A percentile compares a stretch with the other conserved stretches of the same genome.
Evolutionary conservation across 164 flowering plant genomes (phyloP).

Genomic region (Magnolia kwangsiensis): DNA sequence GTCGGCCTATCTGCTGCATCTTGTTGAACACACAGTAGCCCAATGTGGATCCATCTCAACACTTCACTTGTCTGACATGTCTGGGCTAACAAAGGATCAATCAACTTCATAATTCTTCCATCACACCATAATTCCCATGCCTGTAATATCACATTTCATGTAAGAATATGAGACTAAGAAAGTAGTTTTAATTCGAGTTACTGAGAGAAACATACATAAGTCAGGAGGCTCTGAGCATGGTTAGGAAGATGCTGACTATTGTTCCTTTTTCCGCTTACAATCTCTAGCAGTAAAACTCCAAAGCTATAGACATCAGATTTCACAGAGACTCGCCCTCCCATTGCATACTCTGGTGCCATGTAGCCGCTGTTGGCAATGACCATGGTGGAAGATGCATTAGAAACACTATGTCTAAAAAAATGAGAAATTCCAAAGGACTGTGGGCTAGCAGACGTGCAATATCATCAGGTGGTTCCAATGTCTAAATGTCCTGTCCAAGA

Average conservation of each 20-base stretch:
- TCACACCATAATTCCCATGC: slow-evolving; percentile 31
- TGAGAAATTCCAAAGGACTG: too few relatives aligned
- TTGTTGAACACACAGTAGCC: slow-evolving; percentile 31
- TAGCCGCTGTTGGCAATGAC: neutral
- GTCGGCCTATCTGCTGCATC: slow-evolving; percentile 15
- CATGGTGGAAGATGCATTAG: neutral
- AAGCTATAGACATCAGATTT: neutral
- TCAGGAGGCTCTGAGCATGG: slow-evolving; percentile 13
- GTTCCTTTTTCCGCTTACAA: neutral
- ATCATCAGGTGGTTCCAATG: too few relatives aligned
- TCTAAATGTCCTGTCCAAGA: too few relatives aligned
- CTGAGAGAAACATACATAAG: neutral
- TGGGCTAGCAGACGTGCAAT: neutral
- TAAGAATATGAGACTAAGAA: slow-evolving; percentile 3
- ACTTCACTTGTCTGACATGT: slow-evolving; percentile 12
- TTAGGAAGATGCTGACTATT: neutral
- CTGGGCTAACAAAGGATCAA: slow-evolving; percentile 15
- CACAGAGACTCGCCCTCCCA: neutral
- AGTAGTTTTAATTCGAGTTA: neutral
- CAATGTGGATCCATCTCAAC: slow-evolving; percentile 29
- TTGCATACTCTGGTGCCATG: slow-evolving; percentile 1
- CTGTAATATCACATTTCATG: slow-evolving; percentile 23
- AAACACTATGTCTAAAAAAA: neutral
- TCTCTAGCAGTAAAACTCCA: neutral
- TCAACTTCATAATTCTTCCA: slow-evolving; percentile 14